Base-by-base conservation (phyloP, 2,329 filamentous ascomycete species). In the Nigrospora osmanthi region DNA sequence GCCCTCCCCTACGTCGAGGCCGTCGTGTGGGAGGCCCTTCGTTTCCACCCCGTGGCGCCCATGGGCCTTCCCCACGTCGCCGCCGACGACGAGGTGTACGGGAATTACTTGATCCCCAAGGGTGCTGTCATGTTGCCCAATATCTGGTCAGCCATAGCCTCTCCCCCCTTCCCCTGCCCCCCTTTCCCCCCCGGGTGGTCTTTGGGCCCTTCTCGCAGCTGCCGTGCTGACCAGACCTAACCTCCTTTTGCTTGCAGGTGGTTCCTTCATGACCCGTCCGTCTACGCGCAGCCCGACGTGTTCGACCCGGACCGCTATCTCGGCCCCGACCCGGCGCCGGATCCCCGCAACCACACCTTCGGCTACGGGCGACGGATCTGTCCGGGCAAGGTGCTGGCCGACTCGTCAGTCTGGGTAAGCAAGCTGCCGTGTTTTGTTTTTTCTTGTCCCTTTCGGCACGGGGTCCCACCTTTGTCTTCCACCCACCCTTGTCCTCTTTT, bases 201-300 rank as follows among this genome's bases (percentile, higher is more conserved):
- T 7, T 7, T 23, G 19, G 4, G 19, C 19, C 19, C 19, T 23
- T 7, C 19, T 23, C 19, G 4, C 4, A 7, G 4, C 4, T 7
- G 7, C 19, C 19, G 19, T 23, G 19, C 19, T 23, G 19, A 23
- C 19, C 19, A 23, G 19, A 23, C 4, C 4, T 7, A 4, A 23
- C 4, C 7, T 4, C 7, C 4, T 23, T 23, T 23, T 4, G n/a
- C n/a, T 23, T 23, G 19, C 19, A 23, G 19, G 19, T 62, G 52
- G 52, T 54, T 65, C 14, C 74, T 82, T 19, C 84, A 87, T 60
- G 84, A 89, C 54, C 76, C 80, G 2, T 77, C 81, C 33, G 78
- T 78, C 2, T 87, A 89, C 58, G 69, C 76, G 0, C 42, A 63
- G 11, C 64, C 64, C 0, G 48, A 47, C 5, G 13, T 19, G 2